phyloP scores from a whole-genome alignment of 331 rosid species.

The Quercus phellos region DNA sequence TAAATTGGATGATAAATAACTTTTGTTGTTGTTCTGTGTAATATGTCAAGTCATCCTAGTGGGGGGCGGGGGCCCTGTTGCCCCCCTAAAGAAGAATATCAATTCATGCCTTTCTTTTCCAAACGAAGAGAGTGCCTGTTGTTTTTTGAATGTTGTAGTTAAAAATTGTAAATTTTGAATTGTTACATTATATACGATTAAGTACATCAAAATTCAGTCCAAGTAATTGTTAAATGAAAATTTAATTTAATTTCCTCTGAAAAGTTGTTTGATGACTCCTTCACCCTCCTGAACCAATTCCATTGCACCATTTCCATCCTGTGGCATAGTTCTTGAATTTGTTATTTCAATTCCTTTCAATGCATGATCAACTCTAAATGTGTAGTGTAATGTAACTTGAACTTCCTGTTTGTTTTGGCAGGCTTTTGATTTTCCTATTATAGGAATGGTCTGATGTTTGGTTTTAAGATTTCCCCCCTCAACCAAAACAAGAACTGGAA shows the following conservation, averaged over 20 bases:
- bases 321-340: no score
- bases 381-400: no score
- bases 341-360: no score
- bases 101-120: slow-evolving; percentile 11
- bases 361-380: no score
- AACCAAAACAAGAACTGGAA: no score
- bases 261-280: not conserved
- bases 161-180: slow-evolving; percentile 48
- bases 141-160: slow-evolving; percentile 46
- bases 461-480: no score
- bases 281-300: not conserved
- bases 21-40: slow-evolving; percentile 22
- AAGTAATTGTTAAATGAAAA: not conserved
- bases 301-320: not conserved
- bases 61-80: slow-evolving; percentile 25
- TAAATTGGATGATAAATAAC: slow-evolving; percentile 45
- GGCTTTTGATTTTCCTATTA: no score
- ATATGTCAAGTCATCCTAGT: slow-evolving; percentile 22
- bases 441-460: no score
- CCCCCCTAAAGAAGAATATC: slow-evolving; percentile 23
- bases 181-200: slow-evolving; percentile 18
- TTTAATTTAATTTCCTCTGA: not conserved
- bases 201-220: slow-evolving; percentile 25
- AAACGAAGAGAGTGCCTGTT: slow-evolving; percentile 27
- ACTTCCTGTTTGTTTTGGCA: no score